Evolutionary conservation across 768 basidiomycete species (phyloP), one percentile per base, ranked within the genome.

Genomic region (Termitomyces sp.): DNA sequence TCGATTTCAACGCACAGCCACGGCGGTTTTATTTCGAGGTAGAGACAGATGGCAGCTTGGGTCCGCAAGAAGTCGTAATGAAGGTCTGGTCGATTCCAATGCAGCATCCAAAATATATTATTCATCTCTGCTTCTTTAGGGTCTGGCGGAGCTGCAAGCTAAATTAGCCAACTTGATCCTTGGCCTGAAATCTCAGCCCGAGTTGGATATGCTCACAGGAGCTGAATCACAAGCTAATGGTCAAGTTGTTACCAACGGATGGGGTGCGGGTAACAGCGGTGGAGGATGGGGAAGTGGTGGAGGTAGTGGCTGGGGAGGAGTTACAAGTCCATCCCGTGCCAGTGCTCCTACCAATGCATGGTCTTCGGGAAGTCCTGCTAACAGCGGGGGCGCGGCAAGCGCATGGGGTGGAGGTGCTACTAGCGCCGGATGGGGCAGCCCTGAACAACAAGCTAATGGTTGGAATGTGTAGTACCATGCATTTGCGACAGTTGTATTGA

Each of bases 21-120:
- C 82, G 84, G 41, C 89, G 89, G 70, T 99, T 96, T 71, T 99
- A 98, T 72, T 85, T 95, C 64, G 90, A 94, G 61, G 91, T 96
- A 5, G 97, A 99, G 75, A 93, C 93, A 16, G 94, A 95, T 61
- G 96, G 96, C 13, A 93, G 90, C 70, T 71, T 96, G 36, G 83
- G 82, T 10, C 92, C 93, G 0, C 91, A 95, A 68, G 94, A 95
- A 69, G 91, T 95, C 7, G 84, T 95, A 18, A 85, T 89, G 81
- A 93, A 86, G 83, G 92, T 89, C 52, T 47, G 75, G 49, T 28
- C 26, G 6, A 53, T 43, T 9, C 18, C 54, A 50, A 23, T 46
- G 43, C 16, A 30, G 40, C 20, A 32, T 50, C 18, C 32, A 53
- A 57, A 59, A 32, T 55, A 23, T 46, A 43, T 50, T 3, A 12